Evolutionary conservation across 257 asterid species (phyloP), one percentile per base, ranked within the genome.

Genomic region (Ilex asprella): DNA sequence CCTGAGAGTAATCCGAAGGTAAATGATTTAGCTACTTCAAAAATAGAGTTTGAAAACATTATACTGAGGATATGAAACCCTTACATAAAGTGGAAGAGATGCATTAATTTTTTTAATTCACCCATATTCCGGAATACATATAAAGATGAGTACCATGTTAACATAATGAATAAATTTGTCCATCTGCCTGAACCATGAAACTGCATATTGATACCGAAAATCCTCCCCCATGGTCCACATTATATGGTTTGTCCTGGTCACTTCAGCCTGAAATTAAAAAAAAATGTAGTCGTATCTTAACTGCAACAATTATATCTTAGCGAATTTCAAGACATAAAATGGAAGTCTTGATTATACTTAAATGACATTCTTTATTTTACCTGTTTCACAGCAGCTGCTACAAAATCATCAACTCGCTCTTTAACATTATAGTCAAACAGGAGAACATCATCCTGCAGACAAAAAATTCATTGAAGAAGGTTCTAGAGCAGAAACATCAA

Each of bases 181-280:
- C 86, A 86, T 83, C 82, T 86, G 84, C 64, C 94, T 77, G 68
- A 83, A 86, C 94, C 94, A 86, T 64, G 94, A 83, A 70, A 62
- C 72, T 41, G 94, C 94, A 72, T 83, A 86, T 59, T 86, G 94
- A 75, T 86, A 86, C 14, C 86, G 88, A 54, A 86, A 86, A 83
- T 86, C 94, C 59, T 86, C 83, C 64, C 94, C 94, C 94, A 86
- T 86, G 58, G 81, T 76, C 94, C 94, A 86, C 94, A 86, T 86
- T 67, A 86, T 69, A 68, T 86, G 94, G 71, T 86, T 86, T 60
- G 91, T 79, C 79, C 86, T 77, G 65, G 94, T 86, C 29, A 83
- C 65, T 55, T 81, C 81, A 46, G 94, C 94, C 94, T 86, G 81
- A 61, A 64, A 62, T 60, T 16, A 56, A 9, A 67, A 59, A 65